These are phyloP conservation scores for Irpex lacteus DNA, from an alignment of 1,284 basidiomycete genomes.

Conservation along the genomic window DNA sequence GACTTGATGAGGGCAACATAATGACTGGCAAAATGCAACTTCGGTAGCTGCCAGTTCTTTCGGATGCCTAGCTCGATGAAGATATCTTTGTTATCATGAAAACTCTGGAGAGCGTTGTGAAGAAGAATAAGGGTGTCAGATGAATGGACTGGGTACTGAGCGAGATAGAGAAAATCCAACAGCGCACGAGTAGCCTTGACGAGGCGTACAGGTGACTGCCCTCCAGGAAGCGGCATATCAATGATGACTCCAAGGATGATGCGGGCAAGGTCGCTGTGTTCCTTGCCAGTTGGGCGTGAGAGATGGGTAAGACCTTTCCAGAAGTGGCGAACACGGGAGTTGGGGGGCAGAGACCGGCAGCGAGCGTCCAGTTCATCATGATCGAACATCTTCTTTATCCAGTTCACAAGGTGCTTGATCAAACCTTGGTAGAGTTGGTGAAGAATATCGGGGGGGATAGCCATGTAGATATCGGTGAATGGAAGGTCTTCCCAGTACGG, in stretches of 20 bases:
- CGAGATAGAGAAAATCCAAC: constrained; percentile 25
- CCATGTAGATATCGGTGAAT: constrained; percentile 29
- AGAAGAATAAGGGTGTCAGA: constrained; percentile 21
- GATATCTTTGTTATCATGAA: constrained; percentile 30
- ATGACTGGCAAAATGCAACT: constrained; percentile 27
- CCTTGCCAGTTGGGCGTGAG: constrained; percentile 17
- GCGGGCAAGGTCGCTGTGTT: constrained; percentile 21
- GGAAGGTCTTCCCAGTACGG: constrained; percentile 38
- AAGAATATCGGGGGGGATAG: constrained; percentile 32
- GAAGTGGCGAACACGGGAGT: constrained; percentile 36
- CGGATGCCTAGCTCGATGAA: constrained; percentile 16
- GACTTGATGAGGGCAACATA: constrained; percentile 19
- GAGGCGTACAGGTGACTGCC: constrained; percentile 7
- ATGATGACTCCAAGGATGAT: constrained; percentile 19
- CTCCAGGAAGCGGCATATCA: constrained; percentile 12
- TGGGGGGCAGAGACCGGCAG: constrained; percentile 29
- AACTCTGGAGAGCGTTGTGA: constrained; percentile 19
- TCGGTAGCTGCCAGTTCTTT: constrained; percentile 25
- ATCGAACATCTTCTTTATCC: constrained; percentile 21
- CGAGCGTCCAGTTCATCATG: constrained; percentile 33
- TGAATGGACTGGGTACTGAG: constrained; percentile 26
- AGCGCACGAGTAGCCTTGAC: constrained; percentile 19
- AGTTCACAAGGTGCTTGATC: constrained; percentile 34
- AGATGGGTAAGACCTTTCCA: constrained; percentile 34
- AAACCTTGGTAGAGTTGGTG: constrained; percentile 26